Evolutionary conservation across 2,329 filamentous ascomycete genomes (phyloP).

Genomic region (Drechslerella dactyloides): DNA sequence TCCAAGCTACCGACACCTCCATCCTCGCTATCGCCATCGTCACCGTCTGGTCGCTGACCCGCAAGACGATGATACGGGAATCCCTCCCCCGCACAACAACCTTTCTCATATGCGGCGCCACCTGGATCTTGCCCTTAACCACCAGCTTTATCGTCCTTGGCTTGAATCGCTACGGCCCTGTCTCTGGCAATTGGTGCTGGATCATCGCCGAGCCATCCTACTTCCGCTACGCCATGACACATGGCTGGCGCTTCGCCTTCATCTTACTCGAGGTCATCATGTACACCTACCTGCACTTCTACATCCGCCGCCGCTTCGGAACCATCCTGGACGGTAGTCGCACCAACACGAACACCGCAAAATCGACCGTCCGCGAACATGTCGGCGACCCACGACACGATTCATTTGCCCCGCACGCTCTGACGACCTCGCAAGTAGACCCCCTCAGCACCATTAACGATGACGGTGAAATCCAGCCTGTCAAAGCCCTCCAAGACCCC

Average conservation of each 20-base stretch:
- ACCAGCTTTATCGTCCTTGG: slow-evolving; percentile 57
- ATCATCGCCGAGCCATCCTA: slow-evolving; percentile 58
- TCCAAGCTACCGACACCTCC: slow-evolving; percentile 60
- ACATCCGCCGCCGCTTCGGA: slow-evolving; percentile 42
- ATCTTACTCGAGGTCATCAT: slow-evolving; percentile 59
- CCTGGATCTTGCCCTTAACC: slow-evolving; percentile 59
- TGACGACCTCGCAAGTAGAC: slow-evolving; percentile 17
- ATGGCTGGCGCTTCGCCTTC: slow-evolving; percentile 61
- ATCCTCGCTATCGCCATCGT: slow-evolving; percentile 61
- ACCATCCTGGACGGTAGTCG: slow-evolving; percentile 28
- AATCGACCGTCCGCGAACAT: slow-evolving; percentile 26
- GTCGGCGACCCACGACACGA: slow-evolving; percentile 2
- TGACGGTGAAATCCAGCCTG: slow-evolving; percentile 17
- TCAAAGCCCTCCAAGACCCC: neutral
- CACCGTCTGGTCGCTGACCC: slow-evolving; percentile 59
- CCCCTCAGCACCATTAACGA: neutral
- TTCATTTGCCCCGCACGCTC: neutral
- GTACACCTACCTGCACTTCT: slow-evolving; percentile 60
- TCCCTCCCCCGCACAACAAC: slow-evolving; percentile 31
- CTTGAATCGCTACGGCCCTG: slow-evolving; percentile 57
- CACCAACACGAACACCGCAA: slow-evolving; percentile 22
- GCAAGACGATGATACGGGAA: slow-evolving; percentile 54
- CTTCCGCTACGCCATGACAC: slow-evolving; percentile 61
- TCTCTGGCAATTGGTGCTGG: slow-evolving; percentile 63
- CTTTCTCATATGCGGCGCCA: slow-evolving; percentile 57